Evolutionary conservation across 306 rosid genomes (phyloP), one percentile per base, ranked within the genome.

Genomic region (apple (Malus domestica)): DNA sequence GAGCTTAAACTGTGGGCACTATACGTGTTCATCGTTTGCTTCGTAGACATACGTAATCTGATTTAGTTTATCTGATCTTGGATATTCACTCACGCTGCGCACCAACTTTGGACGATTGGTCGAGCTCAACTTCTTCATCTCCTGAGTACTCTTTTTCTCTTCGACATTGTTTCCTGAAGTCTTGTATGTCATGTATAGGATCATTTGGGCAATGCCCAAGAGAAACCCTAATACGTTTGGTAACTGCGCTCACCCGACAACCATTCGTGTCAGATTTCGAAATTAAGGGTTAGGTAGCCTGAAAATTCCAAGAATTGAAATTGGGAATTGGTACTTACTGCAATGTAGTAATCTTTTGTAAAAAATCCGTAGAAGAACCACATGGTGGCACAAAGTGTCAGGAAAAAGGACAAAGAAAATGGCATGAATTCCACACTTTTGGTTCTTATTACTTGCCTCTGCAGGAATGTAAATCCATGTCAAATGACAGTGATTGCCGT

Each of bases 301-400:
- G 11, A 18, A 51, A 19, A 3, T 11, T 5, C 30, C 29, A 57
- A 3, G 61, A n/a, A 23, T 10, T 12, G 11, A 67, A 14, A 51
- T 5, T 25, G 29, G 59, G 64, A 30, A 5, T 27, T 20, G 63
- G 10, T 46, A 44, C 93, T 90, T 61, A 90, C 96, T 74, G 89
- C 90, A 35, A 90, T 87, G 86, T 27, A 90, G 69, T 72, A 63
- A 74, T 90, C 93, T 68, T 85, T 78, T 59, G 77, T 84, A 32
- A 84, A 87, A 45, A 88, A 55, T 6, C 96, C 93, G 65, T 88
- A 88, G 88, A 90, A 87, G 77, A 90, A 90, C 96, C 93, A 90
- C 71, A 57, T 76, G 82, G 83, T 81, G 67, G 89, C 93, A 18
- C 89, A 82, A 4, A 90, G 75, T 4, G 88, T 85, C 1, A 90